A percentile compares a stretch with the other conserved stretches of the same genome.
These are phyloP conservation scores for Colletotrichum euphorbiae DNA, from an alignment of 2,329 filamentous ascomycete genomes.

Conservation along the genomic window DNA sequence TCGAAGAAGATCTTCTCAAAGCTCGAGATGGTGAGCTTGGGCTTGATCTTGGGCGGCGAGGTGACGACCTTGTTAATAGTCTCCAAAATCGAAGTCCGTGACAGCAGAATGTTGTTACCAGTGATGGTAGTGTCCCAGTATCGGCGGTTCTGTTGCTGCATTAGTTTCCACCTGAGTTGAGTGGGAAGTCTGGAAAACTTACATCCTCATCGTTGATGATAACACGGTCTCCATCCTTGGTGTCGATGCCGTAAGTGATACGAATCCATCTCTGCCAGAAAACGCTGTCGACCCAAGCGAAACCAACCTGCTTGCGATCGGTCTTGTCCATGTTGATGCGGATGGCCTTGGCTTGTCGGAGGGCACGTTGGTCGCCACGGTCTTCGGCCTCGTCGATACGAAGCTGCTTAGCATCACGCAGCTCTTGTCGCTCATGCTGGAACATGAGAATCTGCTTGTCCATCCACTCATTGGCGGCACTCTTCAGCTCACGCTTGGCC, in stretches of 20 bases:
- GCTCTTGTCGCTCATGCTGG: slow-evolving; percentile 91
- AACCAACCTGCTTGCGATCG: slow-evolving; percentile 88
- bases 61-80: slow-evolving; percentile 79
- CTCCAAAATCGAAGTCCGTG: slow-evolving; percentile 90
- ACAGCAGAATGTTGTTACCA: slow-evolving; percentile 89
- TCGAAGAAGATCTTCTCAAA: slow-evolving; percentile 79
- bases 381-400: slow-evolving; percentile 97
- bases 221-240: slow-evolving; percentile 88
- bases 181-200: slow-evolving; percentile 57
- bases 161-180: not conserved
- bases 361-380: slow-evolving; percentile 86
- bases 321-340: slow-evolving; percentile 90
- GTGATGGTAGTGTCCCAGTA: slow-evolving; percentile 96
- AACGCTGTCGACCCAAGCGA: slow-evolving; percentile 96
- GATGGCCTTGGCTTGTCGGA: slow-evolving; percentile 89
- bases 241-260: slow-evolving; percentile 93
- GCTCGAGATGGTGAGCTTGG: slow-evolving; percentile 81
- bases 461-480: slow-evolving; percentile 96
- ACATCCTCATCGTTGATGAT: slow-evolving; percentile 98
- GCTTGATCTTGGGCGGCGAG: slow-evolving; percentile 76
- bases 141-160: slow-evolving; percentile 76
- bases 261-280: slow-evolving; percentile 98
- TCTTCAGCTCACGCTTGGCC: slow-evolving; percentile 92
- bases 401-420: slow-evolving; percentile 93
- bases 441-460: slow-evolving; percentile 93